phyloP scores from a whole-genome alignment of 352 stramenopile genomes.

The Phytopythium delawarense region DNA sequence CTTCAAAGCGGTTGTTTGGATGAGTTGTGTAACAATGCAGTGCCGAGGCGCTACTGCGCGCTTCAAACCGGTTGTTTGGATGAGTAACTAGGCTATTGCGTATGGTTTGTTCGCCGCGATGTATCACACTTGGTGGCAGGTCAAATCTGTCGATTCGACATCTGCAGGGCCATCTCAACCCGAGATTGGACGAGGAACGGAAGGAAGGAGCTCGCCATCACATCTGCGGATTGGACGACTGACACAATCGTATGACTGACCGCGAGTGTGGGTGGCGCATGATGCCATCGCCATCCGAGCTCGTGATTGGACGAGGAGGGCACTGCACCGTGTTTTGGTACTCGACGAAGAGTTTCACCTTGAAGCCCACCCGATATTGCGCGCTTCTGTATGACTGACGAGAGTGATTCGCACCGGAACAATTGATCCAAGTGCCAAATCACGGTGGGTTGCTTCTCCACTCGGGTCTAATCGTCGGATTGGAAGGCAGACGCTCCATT shows the following conservation, averaged over 20 bases:
- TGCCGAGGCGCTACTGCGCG: no score
- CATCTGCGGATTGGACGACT: not conserved
- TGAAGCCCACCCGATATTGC: not conserved
- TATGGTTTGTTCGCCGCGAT: no score
- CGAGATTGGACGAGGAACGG: not conserved
- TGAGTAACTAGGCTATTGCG: no score
- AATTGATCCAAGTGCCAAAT: not conserved
- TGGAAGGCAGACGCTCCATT: not conserved
- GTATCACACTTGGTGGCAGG: no score
- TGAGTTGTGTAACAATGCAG: no score
- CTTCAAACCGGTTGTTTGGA: no score
- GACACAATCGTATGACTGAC: not conserved
- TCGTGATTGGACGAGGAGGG: not conserved
- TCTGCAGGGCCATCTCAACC: not conserved
- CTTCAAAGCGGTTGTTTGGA: not conserved
- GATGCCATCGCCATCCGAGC: not conserved
- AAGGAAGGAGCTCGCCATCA: not conserved
- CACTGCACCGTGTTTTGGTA: not conserved
- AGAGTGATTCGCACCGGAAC: not conserved
- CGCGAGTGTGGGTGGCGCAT: not conserved
- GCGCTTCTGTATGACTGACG: not conserved
- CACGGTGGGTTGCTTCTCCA: not conserved
- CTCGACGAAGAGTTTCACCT: not conserved
- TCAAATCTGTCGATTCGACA: not conserved
- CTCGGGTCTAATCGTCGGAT: not conserved